Evolutionary conservation across 257 asterid genomes (phyloP).

Genomic region (Fraxinus anomala): DNA sequence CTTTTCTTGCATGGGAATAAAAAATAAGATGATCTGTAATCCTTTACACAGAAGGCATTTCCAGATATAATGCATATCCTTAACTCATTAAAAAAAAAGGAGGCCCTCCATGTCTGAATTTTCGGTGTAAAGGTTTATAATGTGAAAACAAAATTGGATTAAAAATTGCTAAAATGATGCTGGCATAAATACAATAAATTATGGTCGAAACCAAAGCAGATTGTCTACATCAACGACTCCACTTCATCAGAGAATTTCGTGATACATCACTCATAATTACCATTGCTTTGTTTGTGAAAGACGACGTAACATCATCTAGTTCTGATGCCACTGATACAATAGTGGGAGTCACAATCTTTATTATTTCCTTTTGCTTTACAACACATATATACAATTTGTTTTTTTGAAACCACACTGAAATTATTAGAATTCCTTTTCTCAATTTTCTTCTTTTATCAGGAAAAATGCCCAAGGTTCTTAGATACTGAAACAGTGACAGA

Average conservation of each 20-base stretch:
- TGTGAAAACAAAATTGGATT: background rate
- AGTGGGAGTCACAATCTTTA: background rate
- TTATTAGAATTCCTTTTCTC: background rate
- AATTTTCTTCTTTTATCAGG: background rate
- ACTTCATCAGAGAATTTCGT: slow-evolving; percentile 2
- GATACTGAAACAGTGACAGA: slow-evolving; percentile 11
- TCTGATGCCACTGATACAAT: background rate
- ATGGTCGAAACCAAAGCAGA: background rate
- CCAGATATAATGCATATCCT: background rate
- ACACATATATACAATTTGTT: background rate
- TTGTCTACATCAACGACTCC: slow-evolving; percentile 3
- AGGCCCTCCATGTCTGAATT: background rate
- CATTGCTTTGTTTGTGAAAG: background rate
- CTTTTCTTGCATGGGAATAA: background rate
- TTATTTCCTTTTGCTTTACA: background rate
- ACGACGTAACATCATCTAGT: background rate
- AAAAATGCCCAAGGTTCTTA: slow-evolving; percentile 1
- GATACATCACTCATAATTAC: slow-evolving; percentile 15
- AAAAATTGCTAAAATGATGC: slow-evolving; percentile 17
- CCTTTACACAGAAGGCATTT: background rate
- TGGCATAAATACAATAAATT: background rate
- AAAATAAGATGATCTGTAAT: background rate
- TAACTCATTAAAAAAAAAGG: background rate
- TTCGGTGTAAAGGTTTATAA: background rate
- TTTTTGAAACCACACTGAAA: background rate